Evolutionary conservation across 768 basidiomycete species (phyloP).

Genomic region (Lyophyllum atratum): DNA sequence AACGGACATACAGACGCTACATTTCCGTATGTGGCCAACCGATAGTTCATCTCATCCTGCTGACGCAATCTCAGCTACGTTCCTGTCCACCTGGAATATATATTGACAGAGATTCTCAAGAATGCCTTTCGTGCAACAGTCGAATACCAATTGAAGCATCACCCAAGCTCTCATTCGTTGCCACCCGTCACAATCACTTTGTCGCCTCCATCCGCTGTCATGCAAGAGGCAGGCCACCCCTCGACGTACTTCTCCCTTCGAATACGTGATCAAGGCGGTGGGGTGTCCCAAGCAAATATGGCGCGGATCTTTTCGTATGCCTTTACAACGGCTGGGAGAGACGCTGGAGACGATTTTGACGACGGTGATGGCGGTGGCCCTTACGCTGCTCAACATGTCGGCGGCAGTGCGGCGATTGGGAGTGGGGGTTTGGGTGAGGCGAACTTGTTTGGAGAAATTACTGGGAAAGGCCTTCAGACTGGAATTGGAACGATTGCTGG

Average conservation of each 20-base stretch:
- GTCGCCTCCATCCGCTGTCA: slow-evolving; percentile 48
- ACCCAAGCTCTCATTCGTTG: slow-evolving; percentile 37
- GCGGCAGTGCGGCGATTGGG: slow-evolving; percentile 65
- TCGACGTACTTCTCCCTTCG: slow-evolving; percentile 70
- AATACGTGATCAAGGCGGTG: slow-evolving; percentile 86
- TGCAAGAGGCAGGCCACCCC: slow-evolving; percentile 24
- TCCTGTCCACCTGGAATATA: slow-evolving; percentile 89
- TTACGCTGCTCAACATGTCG: slow-evolving; percentile 78
- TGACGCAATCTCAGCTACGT: slow-evolving; percentile 54
- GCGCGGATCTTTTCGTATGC: slow-evolving; percentile 87
- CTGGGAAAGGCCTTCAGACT: slow-evolving; percentile 73
- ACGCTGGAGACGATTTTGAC: slow-evolving; percentile 33
- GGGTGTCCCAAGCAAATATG: slow-evolving; percentile 75
- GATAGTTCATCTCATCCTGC: neutral
- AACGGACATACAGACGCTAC: slow-evolving; percentile 72
- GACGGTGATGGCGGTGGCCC: slow-evolving; percentile 63
- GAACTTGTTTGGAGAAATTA: slow-evolving; percentile 76
- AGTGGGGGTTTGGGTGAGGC: slow-evolving; percentile 42
- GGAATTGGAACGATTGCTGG: slow-evolving; percentile 91
- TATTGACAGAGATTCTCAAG: slow-evolving; percentile 88
- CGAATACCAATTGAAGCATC: slow-evolving; percentile 62
- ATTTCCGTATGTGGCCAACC: slow-evolving; percentile 66
- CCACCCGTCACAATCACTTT: slow-evolving; percentile 76
- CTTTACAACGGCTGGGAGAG: slow-evolving; percentile 80
- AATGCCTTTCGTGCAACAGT: slow-evolving; percentile 90